Percentiles rank a stretch among this genome's conserved stretches.
Evolutionary conservation across 2,329 filamentous ascomycete genomes (phyloP).

Genomic region (Monilinia laxa): DNA sequence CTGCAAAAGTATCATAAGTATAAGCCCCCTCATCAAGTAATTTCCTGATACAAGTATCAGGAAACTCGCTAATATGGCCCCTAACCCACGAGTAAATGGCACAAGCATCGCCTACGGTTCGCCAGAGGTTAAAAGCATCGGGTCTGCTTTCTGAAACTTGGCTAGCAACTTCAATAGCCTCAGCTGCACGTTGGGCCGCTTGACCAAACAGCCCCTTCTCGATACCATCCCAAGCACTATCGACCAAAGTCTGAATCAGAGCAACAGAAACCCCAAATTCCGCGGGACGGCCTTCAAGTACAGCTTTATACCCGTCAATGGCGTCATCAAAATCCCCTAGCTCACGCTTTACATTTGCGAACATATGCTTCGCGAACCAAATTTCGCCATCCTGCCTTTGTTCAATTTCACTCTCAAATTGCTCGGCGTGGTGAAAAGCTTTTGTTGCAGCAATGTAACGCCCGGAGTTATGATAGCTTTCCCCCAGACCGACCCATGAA

Average conservation of each 20-base stretch:
- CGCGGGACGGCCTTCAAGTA: slow-evolving; percentile 63
- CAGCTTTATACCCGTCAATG: slow-evolving; percentile 70
- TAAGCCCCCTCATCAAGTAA: slow-evolving; percentile 59
- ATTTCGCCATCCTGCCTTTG: slow-evolving; percentile 62
- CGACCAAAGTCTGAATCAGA: slow-evolving; percentile 81
- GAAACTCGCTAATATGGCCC: slow-evolving; percentile 62
- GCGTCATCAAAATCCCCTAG: slow-evolving; percentile 87
- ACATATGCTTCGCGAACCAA: slow-evolving; percentile 97
- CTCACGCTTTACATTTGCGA: slow-evolving; percentile 91
- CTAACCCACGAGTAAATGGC: slow-evolving; percentile 80
- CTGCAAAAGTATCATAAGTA: slow-evolving; percentile 60
- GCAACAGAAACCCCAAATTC: slow-evolving; percentile 89
- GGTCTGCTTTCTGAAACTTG: slow-evolving; percentile 59
- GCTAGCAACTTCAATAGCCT: slow-evolving; percentile 67
- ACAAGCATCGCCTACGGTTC: slow-evolving; percentile 83
- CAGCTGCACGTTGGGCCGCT: slow-evolving; percentile 66
- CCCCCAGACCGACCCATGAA: slow-evolving; percentile 94
- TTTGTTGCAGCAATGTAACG: slow-evolving; percentile 92
- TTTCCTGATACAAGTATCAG: slow-evolving; percentile 53
- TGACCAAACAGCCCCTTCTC: slow-evolving; percentile 86
- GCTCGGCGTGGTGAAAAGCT: slow-evolving; percentile 82
- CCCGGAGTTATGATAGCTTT: slow-evolving; percentile 93
- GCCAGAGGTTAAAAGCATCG: slow-evolving; percentile 92
- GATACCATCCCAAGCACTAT: slow-evolving; percentile 73
- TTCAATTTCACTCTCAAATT: slow-evolving; percentile 62